A percentile compares a stretch with the other conserved stretches of the same genome.
These are phyloP conservation scores for Theileria annulata DNA, from an alignment of 169 alveolate genomes.

Conservation along the genomic window DNA sequence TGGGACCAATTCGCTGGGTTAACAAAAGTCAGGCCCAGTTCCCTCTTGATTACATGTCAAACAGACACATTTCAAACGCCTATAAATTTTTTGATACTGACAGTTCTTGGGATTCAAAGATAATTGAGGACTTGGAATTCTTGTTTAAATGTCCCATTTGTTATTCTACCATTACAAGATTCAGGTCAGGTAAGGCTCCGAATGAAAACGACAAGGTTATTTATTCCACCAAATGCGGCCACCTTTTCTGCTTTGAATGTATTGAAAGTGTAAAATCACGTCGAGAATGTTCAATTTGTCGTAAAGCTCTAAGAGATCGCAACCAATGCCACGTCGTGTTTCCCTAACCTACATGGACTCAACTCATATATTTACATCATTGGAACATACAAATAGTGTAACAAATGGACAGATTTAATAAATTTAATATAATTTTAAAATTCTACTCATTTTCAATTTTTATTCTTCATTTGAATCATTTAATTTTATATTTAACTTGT, in stretches of 20 bases:
- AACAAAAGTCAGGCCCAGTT: constrained; percentile 1
- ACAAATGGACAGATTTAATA: background rate
- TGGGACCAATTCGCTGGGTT: constrained; percentile 63
- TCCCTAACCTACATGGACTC: constrained; percentile 7
- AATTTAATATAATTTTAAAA: background rate
- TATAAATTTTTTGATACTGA: constrained; percentile 34
- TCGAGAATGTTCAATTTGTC: constrained; percentile 63
- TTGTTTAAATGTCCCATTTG: constrained; percentile 67
- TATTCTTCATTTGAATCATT: background rate
- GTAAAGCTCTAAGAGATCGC: constrained; percentile 56
- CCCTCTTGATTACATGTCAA: constrained; percentile 38
- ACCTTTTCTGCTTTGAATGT: constrained; percentile 63
- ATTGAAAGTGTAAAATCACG: constrained; percentile 55
- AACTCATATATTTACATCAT: background rate
- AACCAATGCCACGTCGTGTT: constrained; percentile 57
- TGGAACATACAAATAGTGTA: background rate
- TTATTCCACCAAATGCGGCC: constrained; percentile 69
- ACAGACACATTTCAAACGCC: constrained; percentile 25
- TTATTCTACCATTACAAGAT: constrained; percentile 62
- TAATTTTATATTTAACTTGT: constrained; percentile 12
- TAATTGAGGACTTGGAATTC: constrained; percentile 55
- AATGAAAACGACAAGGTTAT: constrained; percentile 56
- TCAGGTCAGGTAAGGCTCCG: constrained; percentile 59
- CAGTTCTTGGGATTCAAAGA: background rate
- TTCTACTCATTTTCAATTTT: background rate